Conservation (phyloP, 1,284 basidiomycete species). For the Puccinia novopanici region DNA sequence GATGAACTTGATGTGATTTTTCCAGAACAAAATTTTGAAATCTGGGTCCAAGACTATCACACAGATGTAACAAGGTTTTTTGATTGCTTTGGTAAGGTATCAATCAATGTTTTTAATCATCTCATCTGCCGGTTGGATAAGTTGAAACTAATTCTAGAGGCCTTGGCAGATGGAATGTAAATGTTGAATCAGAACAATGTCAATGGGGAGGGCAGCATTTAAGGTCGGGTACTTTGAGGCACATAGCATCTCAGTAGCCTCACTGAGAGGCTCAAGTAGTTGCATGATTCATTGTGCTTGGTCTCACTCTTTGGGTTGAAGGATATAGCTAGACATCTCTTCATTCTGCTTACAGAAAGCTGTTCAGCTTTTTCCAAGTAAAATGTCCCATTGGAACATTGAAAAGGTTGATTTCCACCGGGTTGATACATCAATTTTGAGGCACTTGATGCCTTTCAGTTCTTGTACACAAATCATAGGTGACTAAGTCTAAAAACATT, state of each 20-base stretch:
- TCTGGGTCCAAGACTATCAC: slow-evolving; percentile 1
- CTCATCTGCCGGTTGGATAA: background rate
- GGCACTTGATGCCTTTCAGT: background rate
- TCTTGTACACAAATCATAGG: background rate
- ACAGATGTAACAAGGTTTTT: slow-evolving; percentile 1
- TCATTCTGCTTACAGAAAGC: background rate
- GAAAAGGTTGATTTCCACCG: background rate
- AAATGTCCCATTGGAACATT: background rate
- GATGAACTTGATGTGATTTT: background rate
- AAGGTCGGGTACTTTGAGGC: background rate
- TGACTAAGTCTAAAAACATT: background rate
- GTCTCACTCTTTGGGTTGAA: background rate
- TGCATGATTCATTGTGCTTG: background rate
- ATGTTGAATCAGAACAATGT: background rate
- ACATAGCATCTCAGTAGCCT: too few relatives aligned
- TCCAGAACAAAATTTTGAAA: slow-evolving; percentile 1
- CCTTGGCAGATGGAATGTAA: background rate
- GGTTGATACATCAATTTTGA: background rate
- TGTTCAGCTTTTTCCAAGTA: background rate
- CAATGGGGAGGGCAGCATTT: background rate
- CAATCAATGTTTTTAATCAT: slow-evolving; percentile 7
- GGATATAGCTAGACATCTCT: background rate
- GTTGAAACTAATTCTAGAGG: background rate
- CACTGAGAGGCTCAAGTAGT: background rate
- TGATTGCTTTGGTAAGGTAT: background rate